A percentile compares a stretch with the other conserved stretches of the same genome.
Evolutionary conservation across 2,329 filamentous ascomycete species (phyloP).

Genomic region (Sporothrix inflata): DNA sequence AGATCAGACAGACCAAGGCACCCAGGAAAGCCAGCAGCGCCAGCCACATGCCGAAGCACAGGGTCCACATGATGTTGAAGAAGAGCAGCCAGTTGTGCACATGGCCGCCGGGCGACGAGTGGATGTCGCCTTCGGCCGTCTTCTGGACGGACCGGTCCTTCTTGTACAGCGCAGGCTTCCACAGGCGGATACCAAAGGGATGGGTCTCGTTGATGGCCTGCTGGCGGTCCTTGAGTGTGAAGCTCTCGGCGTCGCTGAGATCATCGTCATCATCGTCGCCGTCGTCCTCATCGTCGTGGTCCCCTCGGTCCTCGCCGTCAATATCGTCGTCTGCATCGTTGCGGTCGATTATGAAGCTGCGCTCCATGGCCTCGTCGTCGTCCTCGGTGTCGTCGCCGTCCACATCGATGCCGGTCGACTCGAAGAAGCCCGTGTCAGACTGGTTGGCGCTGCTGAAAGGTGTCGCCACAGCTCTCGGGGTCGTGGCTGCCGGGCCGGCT

Average conservation of each 20-base stretch:
- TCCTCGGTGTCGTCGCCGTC: constrained; percentile 16
- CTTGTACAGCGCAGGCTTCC: constrained; percentile 98
- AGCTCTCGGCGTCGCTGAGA: constrained; percentile 92
- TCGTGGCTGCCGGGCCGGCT: background rate
- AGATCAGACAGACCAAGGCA: constrained; percentile 76
- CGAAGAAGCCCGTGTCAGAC: constrained; percentile 20
- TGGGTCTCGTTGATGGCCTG: constrained; percentile 98
- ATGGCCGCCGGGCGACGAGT: constrained; percentile 86
- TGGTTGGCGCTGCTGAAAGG: constrained; percentile 8
- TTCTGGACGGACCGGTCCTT: constrained; percentile 96
- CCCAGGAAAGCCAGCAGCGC: constrained; percentile 74
- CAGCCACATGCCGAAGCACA: constrained; percentile 97
- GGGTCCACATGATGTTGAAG: constrained; percentile 88
- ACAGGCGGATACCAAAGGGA: constrained; percentile 97
- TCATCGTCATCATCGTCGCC: constrained; percentile 70
- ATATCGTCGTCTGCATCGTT: constrained; percentile 40
- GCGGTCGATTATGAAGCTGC: constrained; percentile 30
- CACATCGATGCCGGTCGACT: background rate
- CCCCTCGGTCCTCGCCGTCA: constrained; percentile 45
- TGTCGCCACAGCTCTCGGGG: background rate
- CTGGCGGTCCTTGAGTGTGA: constrained; percentile 94
- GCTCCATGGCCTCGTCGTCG: constrained; percentile 27
- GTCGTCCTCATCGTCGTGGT: constrained; percentile 47
- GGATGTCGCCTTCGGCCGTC: constrained; percentile 93
- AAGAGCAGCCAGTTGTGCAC: constrained; percentile 83